Percentiles rank a stretch among this genome's conserved stretches.
Evolutionary conservation across 345 rosid species (phyloP).

Genomic region (Eucalyptus marginata): DNA sequence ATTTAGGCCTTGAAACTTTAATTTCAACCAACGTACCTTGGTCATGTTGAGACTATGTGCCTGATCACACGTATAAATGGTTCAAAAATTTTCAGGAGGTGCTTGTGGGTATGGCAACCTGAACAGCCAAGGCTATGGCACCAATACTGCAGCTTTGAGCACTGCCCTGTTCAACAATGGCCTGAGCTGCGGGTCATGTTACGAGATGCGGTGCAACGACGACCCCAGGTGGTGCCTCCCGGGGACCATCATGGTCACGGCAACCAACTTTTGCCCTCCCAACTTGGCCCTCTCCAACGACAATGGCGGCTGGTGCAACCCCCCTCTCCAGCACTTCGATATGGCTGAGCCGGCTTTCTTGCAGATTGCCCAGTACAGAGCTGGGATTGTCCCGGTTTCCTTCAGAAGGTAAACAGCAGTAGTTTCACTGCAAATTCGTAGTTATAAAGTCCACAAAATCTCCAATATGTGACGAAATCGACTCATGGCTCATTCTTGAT

Average conservation of each 20-base stretch:
- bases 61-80: not conserved
- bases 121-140: conserved; percentile 67
- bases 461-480: not conserved
- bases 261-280: conserved; percentile 88
- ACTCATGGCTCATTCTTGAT: not conserved
- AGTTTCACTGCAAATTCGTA: not conserved
- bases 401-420: conserved; percentile 49
- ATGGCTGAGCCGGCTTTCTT: conserved; percentile 91
- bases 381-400: conserved; percentile 85
- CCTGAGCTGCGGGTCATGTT: conserved; percentile 63
- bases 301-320: conserved; percentile 99
- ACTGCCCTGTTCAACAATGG: conserved; percentile 72
- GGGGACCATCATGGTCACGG: conserved; percentile 50
- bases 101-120: conserved; percentile 76
- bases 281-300: conserved; percentile 57
- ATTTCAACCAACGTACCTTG: not conserved
- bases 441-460: not conserved
- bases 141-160: conserved; percentile 71
- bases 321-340: conserved; percentile 92
- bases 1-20: not conserved
- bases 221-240: conserved; percentile 66
- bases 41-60: not conserved
- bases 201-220: conserved; percentile 45
- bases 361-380: conserved; percentile 82
- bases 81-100: conserved; percentile 10